A percentile compares a stretch with the other conserved stretches of the same genome.
Conservation (phyloP, 1,284 basidiomycete genomes). For the Mycena sp. region DNA sequence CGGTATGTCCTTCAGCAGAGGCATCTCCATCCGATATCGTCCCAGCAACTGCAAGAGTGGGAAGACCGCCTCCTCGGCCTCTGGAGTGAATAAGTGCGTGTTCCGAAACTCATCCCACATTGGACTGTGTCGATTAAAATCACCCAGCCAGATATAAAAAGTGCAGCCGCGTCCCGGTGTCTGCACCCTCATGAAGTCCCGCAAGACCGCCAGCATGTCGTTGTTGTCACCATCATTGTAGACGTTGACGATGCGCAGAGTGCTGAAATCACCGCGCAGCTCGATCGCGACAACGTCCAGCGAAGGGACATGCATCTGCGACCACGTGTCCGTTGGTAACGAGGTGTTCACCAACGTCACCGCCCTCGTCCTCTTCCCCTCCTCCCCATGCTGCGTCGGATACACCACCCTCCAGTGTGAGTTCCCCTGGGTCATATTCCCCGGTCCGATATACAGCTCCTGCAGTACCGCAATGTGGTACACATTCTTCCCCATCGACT, state of each 20-base stretch:
- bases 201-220: constrained; percentile 10
- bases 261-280: constrained; percentile 19
- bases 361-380: constrained; percentile 27
- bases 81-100: constrained; percentile 42
- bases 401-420: constrained; percentile 40
- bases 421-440: constrained; percentile 28
- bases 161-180: background rate
- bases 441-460: constrained; percentile 43
- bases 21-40: constrained; percentile 34
- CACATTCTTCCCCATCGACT: constrained; percentile 15
- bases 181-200: background rate
- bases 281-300: constrained; percentile 42
- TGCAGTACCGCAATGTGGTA: constrained; percentile 43
- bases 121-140: constrained; percentile 56
- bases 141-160: constrained; percentile 42
- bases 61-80: background rate
- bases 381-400: constrained; percentile 31
- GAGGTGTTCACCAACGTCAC: constrained; percentile 40
- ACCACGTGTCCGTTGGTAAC: constrained; percentile 39
- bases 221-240: constrained; percentile 29
- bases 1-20: constrained; percentile 39
- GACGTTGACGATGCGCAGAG: constrained; percentile 22
- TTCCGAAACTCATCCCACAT: constrained; percentile 48
- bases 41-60: constrained; percentile 34
- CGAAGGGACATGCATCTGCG: constrained; percentile 30